phyloP scores from a whole-genome alignment of 2,329 filamentous ascomycete genomes.

The Parastagonospora avenae region DNA sequence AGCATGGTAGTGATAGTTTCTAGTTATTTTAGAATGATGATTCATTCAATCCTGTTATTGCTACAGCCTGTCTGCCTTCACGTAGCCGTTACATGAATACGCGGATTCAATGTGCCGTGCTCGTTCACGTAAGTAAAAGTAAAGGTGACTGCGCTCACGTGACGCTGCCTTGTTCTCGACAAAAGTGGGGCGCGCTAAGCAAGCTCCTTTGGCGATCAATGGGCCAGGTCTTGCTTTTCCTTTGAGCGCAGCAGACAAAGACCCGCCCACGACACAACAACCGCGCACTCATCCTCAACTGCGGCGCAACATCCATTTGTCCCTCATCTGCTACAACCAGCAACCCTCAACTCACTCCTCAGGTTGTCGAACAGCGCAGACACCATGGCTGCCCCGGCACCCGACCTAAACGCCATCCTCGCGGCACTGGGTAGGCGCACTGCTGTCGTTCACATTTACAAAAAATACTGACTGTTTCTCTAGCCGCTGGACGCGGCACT shows the following conservation, averaged over 20 bases:
- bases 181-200: not conserved
- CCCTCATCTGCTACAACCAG: not conserved
- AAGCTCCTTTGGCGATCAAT: no score
- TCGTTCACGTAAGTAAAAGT: no score
- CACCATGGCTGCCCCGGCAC: constrained; percentile 41
- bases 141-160: no score
- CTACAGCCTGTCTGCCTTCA: not conserved
- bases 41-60: not conserved
- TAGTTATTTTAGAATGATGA: constrained; percentile 6
- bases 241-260: constrained; percentile 11
- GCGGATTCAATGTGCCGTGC: no score
- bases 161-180: no score
- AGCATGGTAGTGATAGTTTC: constrained; percentile 7
- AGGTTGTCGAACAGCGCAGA: constrained; percentile 7
- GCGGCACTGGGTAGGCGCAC: constrained; percentile 43
- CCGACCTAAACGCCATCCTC: constrained; percentile 47
- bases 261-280: constrained; percentile 17
- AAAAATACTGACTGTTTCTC: constrained; percentile 10
- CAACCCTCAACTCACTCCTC: constrained; percentile 4
- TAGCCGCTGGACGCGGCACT: constrained; percentile 54
- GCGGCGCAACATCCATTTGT: constrained; percentile 2
- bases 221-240: constrained; percentile 12
- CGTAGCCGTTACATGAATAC: not conserved
- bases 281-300: constrained; percentile 2
- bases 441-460: not conserved